Evolutionary conservation across 2,329 filamentous ascomycete genomes (phyloP).

Genomic region (Cladosporium sp.): DNA sequence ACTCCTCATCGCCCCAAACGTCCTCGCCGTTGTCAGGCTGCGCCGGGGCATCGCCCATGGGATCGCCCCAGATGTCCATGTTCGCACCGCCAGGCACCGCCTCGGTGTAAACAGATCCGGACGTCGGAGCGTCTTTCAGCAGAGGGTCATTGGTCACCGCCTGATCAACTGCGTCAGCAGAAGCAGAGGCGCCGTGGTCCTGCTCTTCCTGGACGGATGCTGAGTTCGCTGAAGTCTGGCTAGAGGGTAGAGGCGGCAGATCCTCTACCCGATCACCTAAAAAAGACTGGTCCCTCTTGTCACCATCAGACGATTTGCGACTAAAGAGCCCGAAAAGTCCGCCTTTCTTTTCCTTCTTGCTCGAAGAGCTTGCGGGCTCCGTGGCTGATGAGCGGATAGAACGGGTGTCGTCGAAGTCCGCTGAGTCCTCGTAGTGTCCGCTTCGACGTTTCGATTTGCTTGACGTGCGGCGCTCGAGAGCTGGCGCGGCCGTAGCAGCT

Average conservation of each 20-base stretch:
- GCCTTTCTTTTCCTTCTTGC: slow-evolving; percentile 44
- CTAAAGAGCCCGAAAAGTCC: slow-evolving; percentile 49
- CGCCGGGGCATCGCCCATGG: not conserved
- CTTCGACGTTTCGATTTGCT: slow-evolving; percentile 35
- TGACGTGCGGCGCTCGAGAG: slow-evolving; percentile 35
- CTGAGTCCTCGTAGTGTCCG: slow-evolving; percentile 36
- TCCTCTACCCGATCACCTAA: slow-evolving; percentile 65
- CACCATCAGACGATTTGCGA: slow-evolving; percentile 41
- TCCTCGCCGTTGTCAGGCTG: slow-evolving; percentile 7
- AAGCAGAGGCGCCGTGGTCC: slow-evolving; percentile 35
- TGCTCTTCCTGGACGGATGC: slow-evolving; percentile 30
- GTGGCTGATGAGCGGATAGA: slow-evolving; percentile 41
- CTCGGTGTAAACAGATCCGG: not conserved
- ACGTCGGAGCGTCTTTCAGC: not conserved
- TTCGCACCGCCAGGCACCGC: not conserved
- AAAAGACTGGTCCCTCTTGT: slow-evolving; percentile 55
- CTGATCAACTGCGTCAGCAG: slow-evolving; percentile 30
- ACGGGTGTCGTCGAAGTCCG: slow-evolving; percentile 38
- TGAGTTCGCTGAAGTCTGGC: slow-evolving; percentile 30
- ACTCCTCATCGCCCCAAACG: slow-evolving; percentile 16
- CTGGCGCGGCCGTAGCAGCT: slow-evolving; percentile 37
- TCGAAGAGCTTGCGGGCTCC: slow-evolving; percentile 35
- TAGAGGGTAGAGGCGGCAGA: slow-evolving; percentile 49
- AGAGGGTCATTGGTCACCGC: slow-evolving; percentile 7
- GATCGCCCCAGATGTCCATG: slow-evolving; percentile 15